These are phyloP conservation scores for Trypanosoma rangeli DNA, from an alignment of 208 protist genomes.

Conservation along the genomic window DNA sequence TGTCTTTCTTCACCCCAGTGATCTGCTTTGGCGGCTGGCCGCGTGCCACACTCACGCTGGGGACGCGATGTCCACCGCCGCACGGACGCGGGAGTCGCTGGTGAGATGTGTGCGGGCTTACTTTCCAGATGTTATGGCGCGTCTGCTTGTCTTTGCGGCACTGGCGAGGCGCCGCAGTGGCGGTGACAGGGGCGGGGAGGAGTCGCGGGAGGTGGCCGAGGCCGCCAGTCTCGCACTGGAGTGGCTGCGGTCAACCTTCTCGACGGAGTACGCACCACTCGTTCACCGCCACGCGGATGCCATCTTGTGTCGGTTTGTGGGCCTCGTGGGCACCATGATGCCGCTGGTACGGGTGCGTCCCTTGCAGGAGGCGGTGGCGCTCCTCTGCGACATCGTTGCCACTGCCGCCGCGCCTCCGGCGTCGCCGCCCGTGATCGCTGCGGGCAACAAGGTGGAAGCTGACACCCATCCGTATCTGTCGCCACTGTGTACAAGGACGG, in stretches of 20 bases:
- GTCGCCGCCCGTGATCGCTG: not conserved
- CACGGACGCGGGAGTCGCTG: conserved; percentile 4
- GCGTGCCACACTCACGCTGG: not conserved
- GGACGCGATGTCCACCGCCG: not conserved
- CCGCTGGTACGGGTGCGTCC: conserved; percentile 13
- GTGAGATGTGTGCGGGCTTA: conserved; percentile 17
- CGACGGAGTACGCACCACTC: not conserved
- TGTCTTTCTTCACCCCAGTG: conserved; percentile 24
- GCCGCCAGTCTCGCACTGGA: conserved; percentile 23
- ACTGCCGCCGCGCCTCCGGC: not conserved
- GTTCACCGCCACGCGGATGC: conserved; percentile 20
- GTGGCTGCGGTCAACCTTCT: conserved; percentile 22
- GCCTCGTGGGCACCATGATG: conserved; percentile 17
- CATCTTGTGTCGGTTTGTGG: conserved; percentile 29
- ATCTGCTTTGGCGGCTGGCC: conserved; percentile 27
- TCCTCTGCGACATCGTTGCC: conserved; percentile 13
- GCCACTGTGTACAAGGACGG: not conserved
- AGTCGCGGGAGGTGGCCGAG: conserved; percentile 11
- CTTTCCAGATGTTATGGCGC: conserved; percentile 29
- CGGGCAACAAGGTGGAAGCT: not conserved
- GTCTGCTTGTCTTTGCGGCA: conserved; percentile 25
- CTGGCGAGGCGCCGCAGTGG: not conserved
- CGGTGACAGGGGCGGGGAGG: not conserved
- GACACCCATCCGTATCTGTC: not conserved
- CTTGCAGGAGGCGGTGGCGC: conserved; percentile 7